phyloP scores from a whole-genome alignment of 148 eudicot genomes.

The Rhododendron simsii region DNA sequence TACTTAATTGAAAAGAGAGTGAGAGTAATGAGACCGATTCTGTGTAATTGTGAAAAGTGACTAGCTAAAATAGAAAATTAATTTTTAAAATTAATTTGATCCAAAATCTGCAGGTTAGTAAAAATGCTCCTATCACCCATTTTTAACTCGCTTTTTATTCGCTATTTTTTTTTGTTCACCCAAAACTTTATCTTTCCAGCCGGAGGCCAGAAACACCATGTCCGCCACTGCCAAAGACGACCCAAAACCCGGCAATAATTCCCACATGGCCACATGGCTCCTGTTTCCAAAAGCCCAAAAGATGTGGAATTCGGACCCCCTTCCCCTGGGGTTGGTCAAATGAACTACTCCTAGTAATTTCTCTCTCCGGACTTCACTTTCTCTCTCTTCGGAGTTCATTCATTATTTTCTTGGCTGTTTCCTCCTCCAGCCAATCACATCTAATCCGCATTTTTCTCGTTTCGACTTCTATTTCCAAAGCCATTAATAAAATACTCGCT shows the following conservation, averaged over 20 bases:
- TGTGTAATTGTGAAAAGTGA: too few relatives aligned
- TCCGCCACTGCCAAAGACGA: not conserved
- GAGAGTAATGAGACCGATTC: too few relatives aligned
- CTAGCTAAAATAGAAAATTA: too few relatives aligned
- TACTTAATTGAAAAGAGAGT: too few relatives aligned
- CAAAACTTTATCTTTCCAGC: too few relatives aligned
- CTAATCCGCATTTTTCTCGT: not conserved
- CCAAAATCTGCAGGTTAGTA: too few relatives aligned
- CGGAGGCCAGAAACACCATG: not conserved
- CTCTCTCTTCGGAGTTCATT: not conserved
- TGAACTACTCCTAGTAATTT: not conserved
- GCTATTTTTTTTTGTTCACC: too few relatives aligned
- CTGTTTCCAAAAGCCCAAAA: not conserved
- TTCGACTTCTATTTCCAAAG: not conserved
- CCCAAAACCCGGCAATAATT: not conserved
- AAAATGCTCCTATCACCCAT: too few relatives aligned
- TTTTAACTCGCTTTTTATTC: too few relatives aligned
- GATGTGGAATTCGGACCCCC: not conserved
- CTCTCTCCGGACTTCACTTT: not conserved
- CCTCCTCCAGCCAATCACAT: constrained; percentile 4
- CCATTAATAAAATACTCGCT: not conserved
- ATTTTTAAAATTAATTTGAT: too few relatives aligned
- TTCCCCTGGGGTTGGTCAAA: not conserved
- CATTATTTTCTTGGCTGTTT: not conserved
- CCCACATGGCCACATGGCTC: not conserved